Evolutionary conservation across 495 filamentous ascomycete species (phyloP).

Genomic region (Beverwykella pulmonaria): DNA sequence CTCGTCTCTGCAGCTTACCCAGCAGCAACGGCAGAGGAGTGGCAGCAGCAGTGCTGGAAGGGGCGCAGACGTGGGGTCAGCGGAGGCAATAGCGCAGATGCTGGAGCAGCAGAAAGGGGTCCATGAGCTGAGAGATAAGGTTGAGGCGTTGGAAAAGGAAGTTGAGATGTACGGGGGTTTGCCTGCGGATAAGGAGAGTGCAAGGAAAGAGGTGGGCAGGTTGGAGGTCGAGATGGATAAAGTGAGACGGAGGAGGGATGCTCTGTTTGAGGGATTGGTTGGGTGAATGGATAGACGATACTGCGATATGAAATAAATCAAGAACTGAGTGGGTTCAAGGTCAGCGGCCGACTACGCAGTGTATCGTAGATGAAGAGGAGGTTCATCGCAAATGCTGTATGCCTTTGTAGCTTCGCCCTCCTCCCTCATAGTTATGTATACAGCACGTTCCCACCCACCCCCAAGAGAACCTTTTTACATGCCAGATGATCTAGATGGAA

Average conservation of each 20-base stretch:
- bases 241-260: conserved; percentile 63
- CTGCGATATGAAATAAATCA: neutral
- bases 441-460: too few species aligned
- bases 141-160: conserved; percentile 61
- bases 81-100: conserved; percentile 57
- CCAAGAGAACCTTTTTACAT: too few species aligned
- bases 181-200: conserved; percentile 67
- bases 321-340: neutral
- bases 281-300: conserved; percentile 1
- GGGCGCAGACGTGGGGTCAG: conserved; percentile 22
- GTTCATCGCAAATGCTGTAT: too few species aligned
- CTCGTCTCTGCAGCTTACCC: conserved; percentile 6
- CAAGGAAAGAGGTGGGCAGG: conserved; percentile 65
- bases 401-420: too few species aligned
- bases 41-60: conserved; percentile 2
- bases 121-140: conserved; percentile 51
- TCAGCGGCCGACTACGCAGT: neutral
- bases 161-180: conserved; percentile 66
- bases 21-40: conserved; percentile 24
- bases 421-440: too few species aligned
- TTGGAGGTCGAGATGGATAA: conserved; percentile 62
- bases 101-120: conserved; percentile 60
- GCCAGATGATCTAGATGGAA: too few species aligned
- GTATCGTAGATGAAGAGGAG: too few species aligned
- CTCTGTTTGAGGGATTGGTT: conserved; percentile 64